Base-by-base conservation (phyloP, 163 green algal species). In the Trebouxiophyceae sp. region DNA sequence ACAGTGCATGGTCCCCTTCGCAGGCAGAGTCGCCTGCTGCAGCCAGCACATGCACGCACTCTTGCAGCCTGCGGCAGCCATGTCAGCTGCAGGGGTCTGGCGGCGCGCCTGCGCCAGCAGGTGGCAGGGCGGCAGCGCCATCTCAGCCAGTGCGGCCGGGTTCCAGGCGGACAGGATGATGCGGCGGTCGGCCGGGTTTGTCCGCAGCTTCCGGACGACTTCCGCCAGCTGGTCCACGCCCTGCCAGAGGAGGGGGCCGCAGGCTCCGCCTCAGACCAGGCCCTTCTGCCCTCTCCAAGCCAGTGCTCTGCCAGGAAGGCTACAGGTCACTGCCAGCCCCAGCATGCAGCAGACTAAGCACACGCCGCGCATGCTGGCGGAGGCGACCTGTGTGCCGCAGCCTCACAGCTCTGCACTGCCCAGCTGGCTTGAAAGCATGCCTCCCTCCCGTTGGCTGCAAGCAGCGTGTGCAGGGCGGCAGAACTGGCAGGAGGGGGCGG, bases 141-240 rank as follows among this genome's bases (percentile, higher is more conserved):
- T 99, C 34, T 95, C 72, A 8, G 79, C 63, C 45, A 99, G 75
- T 16, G 89, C 95, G 0, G 87, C 81, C 0, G 94, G 94, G 82
- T 99, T 99, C 95, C 95, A 99, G 1, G 95, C 95, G 7, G 71
- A 93, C 57, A 99, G 76, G n/a, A 99, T 72, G 66, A 98, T 92
- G n/a, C 95, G 86, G 23, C 95, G 80, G 79, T 97, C 91, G 58
- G 84, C 46, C 19, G 95, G 94, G 63, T 94, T 93, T 62, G 75
- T 86, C 62, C 84, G 86, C 68, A 97, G 89, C 64, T 82, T 83
- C 8, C 85, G 60, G 31, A 99, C 92, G 16, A 97, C 76, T 31
- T 93, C 82, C 75, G 64, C 64, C 50, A 79, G 54, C 83, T 96
- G 90, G 78, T 99, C 93, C 33, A 97, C 81, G 7, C 93, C 93